Base-by-base conservation (phyloP, 2,329 filamentous ascomycete species). In the Penicillium sp. region DNA sequence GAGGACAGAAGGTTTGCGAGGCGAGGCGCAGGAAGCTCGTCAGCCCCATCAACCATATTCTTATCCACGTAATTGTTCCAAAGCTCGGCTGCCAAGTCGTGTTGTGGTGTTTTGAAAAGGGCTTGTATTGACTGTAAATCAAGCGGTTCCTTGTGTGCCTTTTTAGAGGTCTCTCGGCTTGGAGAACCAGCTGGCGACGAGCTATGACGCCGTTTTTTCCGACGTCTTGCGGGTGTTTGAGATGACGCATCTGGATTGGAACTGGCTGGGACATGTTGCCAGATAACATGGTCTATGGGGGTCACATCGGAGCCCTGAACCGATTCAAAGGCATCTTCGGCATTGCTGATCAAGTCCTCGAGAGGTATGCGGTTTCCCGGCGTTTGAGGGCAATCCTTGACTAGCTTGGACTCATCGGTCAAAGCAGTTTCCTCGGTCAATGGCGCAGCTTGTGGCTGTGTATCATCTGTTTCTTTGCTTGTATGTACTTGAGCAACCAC, bases 131-230 rank as follows among this genome's bases (percentile, higher is more conserved):
- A 75, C 59, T 81, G 77, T 35, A 83, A 69, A 57, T 86, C 81
- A 51, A 84, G 71, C 0, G 76, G 54, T 48, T 68, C 65, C 57
- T 67, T 67, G 61, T 40, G 59, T 48, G 63, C 61, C 45, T 69
- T 66, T 41, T 66, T 67, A 3, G 70, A 70, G 37, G 57, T 60
- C 9, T 62, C 63, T 32, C 67, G 67, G 32, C 78, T 76, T 1
- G 87, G 85, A 1, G 86, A 90, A 4, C 83, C 83, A 2, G 77
- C 70, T 1, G 86, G 86, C 0, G 87, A 90, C 9, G 86, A 88
- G 68, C 85, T 90, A 56, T 82, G 79, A 12, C 84, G 82, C 47
- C 87, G 79, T 66, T 90, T 90, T 56, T 75, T 79, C 52, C 75
- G 74, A 59, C 67, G 51, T 48, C 67, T 64, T 41, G 64, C 66